These are phyloP conservation scores for Rhynchospora tenuis DNA, from an alignment of 176 grass and related monocot genomes.

Conservation along the genomic window DNA sequence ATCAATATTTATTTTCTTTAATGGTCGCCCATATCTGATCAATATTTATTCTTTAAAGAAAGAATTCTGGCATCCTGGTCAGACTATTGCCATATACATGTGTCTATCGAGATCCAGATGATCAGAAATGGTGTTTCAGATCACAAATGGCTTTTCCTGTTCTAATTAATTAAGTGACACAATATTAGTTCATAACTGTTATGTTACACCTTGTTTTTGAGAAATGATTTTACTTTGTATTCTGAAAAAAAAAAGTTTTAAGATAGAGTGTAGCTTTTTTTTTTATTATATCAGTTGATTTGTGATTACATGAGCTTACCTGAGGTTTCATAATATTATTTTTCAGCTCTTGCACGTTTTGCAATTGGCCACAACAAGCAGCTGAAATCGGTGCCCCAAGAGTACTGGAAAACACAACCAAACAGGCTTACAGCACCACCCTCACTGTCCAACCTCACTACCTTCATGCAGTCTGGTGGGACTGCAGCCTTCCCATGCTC, in stretches of 20 bases:
- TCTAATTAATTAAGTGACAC: not conserved
- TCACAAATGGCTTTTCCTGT: not conserved
- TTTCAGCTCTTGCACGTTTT: conserved; percentile 81
- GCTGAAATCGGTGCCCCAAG: conserved; percentile 78
- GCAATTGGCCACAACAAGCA: conserved; percentile 80
- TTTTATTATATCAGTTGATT: not conserved
- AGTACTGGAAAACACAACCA: conserved; percentile 81
- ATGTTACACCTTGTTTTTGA: not conserved
- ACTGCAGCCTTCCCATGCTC: conserved; percentile 35
- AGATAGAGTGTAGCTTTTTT: not conserved
- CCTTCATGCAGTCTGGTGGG: conserved; percentile 21
- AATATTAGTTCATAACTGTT: not conserved
- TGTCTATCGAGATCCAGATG: not conserved
- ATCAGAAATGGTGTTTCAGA: not conserved
- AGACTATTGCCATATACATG: not conserved
- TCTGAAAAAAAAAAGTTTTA: not conserved
- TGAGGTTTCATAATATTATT: conserved; percentile 12
- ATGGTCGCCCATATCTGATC: not conserved
- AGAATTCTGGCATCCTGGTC: not conserved
- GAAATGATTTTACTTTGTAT: not conserved
- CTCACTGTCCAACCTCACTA: conserved; percentile 75
- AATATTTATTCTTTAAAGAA: not conserved
- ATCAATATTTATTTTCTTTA: too few species aligned
- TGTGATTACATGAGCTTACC: not conserved
- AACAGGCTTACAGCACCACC: conserved; percentile 70